These are phyloP conservation scores for Marchantia paleacea DNA, from an alignment of 225 moss, liverwort and hornwort species.

Conservation along the genomic window DNA sequence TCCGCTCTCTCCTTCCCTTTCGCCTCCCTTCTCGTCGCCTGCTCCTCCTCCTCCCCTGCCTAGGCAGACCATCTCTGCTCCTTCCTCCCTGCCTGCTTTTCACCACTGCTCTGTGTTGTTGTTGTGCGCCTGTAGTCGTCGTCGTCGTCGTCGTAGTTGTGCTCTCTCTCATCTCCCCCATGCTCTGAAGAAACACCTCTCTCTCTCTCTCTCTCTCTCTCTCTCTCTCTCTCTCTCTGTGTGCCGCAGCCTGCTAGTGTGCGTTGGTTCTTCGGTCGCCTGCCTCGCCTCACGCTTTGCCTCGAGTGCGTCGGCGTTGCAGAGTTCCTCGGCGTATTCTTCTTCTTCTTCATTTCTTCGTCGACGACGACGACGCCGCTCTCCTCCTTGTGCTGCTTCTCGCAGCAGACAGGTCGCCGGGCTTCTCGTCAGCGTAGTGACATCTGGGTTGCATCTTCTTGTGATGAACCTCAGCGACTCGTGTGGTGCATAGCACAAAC, in stretches of 20 bases:
- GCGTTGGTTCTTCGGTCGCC: not conserved
- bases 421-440: not conserved
- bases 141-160: not conserved
- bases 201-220: not conserved
- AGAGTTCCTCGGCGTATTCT: too few relatives aligned
- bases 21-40: slow-evolving; percentile 6
- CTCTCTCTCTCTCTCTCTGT: not conserved
- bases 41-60: not conserved
- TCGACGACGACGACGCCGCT: not conserved
- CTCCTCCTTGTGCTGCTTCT: not conserved
- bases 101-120: not conserved
- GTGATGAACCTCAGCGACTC: slow-evolving; percentile 2
- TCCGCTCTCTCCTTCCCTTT: not conserved
- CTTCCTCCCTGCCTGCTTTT: not conserved
- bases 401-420: not conserved
- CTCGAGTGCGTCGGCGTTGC: not conserved
- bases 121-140: not conserved
- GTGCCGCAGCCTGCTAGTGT: not conserved
- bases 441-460: not conserved
- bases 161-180: not conserved
- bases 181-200: not conserved
- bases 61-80: not conserved
- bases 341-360: not conserved
- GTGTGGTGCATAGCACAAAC: not conserved
- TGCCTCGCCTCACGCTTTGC: not conserved